Base-by-base conservation (phyloP, 2,329 filamentous ascomycete genomes). In the Verticillium nonalfalfae region DNA sequence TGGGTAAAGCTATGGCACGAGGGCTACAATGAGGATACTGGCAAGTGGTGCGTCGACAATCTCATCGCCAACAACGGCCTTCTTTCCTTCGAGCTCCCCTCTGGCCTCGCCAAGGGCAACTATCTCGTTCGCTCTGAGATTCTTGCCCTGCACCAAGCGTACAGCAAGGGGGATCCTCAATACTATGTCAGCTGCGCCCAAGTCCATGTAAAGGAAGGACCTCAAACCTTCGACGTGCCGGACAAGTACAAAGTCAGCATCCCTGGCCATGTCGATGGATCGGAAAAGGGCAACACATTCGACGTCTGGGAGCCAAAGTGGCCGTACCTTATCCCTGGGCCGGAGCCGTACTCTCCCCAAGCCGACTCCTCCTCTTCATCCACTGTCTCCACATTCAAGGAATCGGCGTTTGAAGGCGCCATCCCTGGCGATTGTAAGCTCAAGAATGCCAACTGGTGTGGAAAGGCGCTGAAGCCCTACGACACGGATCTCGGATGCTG, bases 1-100 rank as follows among this genome's bases (percentile, higher is more conserved):
- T 93, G 90, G 90, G 90, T 93, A 81, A 92, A 92, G 80, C 84
- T 93, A 70, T 91, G 82, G 79, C 83, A 90, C 62, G 81, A 88
- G 59, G 88, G 87, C 56, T 90, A 89, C 73, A 80, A 90, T 67
- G 71, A 75, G 5, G 66, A 71, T 5, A 77, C 78, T 1, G 72
- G 77, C 34, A 77, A 84, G 70, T 93, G 89, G 88, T 91, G 90
- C 40, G 88, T 86, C 3, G 84, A 90, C 69, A 85, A 84, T 63
- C 78, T 93, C 62, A 88, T 88, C 62, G 79, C 75, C 60, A 85
- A 86, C 73, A 79, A 86, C 26, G 89, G 89, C 14, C 77, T 86
- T 21, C 75, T 92, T 13, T 85, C 84, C 4, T 80, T 90, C 62
- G 75, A 79, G 21, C 77, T 92, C 3, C 89, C 90, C 7, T 68